These are phyloP conservation scores for Persicaria maculosa DNA, from an alignment of 148 eudicot genomes.

Conservation along the genomic window DNA sequence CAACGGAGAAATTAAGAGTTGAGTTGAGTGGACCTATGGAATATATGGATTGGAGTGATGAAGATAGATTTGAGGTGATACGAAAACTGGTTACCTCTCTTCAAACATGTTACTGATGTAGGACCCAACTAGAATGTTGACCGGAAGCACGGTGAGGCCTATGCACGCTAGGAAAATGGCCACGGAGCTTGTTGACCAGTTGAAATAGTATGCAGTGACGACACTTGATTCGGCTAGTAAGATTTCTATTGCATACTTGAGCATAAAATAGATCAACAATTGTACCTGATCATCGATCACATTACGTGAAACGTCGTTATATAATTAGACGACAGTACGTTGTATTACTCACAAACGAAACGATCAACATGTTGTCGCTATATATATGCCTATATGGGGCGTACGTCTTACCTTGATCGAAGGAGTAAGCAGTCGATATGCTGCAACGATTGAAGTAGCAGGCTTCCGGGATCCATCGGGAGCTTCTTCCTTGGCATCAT, in stretches of 20 bases:
- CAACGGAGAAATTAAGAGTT: not conserved
- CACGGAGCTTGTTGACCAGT: conserved; percentile 35
- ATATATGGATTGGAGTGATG: too few relatives aligned
- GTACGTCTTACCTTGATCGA: conserved; percentile 67
- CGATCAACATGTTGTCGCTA: not conserved
- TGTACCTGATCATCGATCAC: conserved; percentile 4
- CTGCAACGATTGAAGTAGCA: conserved; percentile 61
- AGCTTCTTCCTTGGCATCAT: conserved; percentile 75
- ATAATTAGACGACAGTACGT: too few relatives aligned
- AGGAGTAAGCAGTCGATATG: conserved; percentile 90
- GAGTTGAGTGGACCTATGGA: not conserved
- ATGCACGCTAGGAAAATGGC: conserved; percentile 38
- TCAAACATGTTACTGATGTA: conserved; percentile 36
- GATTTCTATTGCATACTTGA: conserved; percentile 44
- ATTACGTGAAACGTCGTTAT: too few relatives aligned
- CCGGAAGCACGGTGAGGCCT: conserved; percentile 38
- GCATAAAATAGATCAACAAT: conserved; percentile 11
- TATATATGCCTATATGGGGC: too few relatives aligned
- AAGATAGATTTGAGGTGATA: too few relatives aligned
- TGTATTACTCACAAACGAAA: not conserved
- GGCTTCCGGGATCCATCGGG: conserved; percentile 54
- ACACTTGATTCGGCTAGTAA: conserved; percentile 42
- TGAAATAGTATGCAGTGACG: conserved; percentile 33
- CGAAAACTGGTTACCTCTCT: conserved; percentile 18
- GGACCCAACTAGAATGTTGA: conserved; percentile 32